phyloP scores from a whole-genome alignment of 192 early-diverging fungal genomes.

The Jimgerdemannia lactiflua region DNA sequence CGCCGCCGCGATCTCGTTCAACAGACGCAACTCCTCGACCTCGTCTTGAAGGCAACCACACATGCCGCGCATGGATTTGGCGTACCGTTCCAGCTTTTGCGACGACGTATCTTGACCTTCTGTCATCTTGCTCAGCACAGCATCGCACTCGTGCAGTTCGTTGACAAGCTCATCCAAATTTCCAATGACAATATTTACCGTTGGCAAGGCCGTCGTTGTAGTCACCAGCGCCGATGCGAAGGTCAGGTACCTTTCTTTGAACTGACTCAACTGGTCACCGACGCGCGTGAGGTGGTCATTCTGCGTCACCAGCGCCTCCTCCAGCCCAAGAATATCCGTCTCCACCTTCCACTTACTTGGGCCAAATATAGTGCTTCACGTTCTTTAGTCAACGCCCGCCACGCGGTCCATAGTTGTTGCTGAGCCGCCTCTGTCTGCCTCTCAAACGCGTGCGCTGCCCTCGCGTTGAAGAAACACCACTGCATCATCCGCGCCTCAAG shows the following conservation, averaged over 20 bases:
- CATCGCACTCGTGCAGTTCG: background rate
- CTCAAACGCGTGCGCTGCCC: background rate
- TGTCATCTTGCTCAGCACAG: background rate
- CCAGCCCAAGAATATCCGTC: background rate
- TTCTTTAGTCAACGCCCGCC: background rate
- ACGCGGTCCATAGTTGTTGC: background rate
- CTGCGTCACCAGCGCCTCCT: background rate
- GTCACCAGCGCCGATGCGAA: background rate
- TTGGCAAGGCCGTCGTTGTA: background rate
- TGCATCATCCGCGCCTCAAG: background rate
- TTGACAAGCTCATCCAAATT: background rate
- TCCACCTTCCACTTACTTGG: background rate
- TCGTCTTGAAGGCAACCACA: background rate
- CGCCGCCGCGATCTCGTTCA: background rate
- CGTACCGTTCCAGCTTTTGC: background rate
- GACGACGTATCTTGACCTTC: background rate
- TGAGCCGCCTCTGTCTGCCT: background rate
- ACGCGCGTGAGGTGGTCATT: background rate
- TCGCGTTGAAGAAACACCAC: background rate
- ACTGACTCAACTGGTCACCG: background rate
- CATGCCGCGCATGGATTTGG: background rate
- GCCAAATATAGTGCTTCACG: background rate
- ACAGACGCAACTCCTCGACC: background rate
- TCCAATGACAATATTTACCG: background rate
- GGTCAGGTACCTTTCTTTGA: background rate